Evolutionary conservation across 192 early-diverging fungal species (phyloP).

Genomic region (Cetraspora pellucida): DNA sequence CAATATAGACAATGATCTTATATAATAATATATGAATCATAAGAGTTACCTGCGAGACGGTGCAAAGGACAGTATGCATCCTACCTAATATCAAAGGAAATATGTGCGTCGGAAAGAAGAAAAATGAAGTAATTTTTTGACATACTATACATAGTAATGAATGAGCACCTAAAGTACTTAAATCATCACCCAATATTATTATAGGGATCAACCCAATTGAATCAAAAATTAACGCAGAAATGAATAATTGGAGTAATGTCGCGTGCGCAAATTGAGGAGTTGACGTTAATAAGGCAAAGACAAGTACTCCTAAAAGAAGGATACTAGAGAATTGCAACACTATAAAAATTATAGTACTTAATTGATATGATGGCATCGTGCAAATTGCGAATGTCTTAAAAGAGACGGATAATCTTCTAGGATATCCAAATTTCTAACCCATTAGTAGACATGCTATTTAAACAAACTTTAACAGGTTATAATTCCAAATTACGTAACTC

Average conservation of each 20-base stretch:
- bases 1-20: too few species aligned
- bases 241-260: neutral
- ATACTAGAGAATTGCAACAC: neutral
- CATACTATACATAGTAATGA: neutral
- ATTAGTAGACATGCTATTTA: too few species aligned
- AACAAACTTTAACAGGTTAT: too few species aligned
- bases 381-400: too few species aligned
- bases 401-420: too few species aligned
- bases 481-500: too few species aligned
- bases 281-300: neutral
- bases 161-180: neutral
- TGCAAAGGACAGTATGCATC: too few species aligned
- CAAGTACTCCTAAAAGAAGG: neutral
- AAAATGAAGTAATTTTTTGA: slow-evolving; percentile 1
- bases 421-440: too few species aligned
- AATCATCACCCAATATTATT: neutral
- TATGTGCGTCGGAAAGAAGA: neutral
- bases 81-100: neutral
- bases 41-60: too few species aligned
- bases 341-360: neutral
- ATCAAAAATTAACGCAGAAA: neutral
- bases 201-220: neutral
- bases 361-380: neutral
- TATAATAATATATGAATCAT: too few species aligned
- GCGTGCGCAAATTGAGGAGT: neutral